A percentile compares a stretch with the other conserved stretches of the same genome.
These are phyloP conservation scores for Magnolia kwangsiensis DNA, from an alignment of 164 flowering plant genomes.

Conservation along the genomic window DNA sequence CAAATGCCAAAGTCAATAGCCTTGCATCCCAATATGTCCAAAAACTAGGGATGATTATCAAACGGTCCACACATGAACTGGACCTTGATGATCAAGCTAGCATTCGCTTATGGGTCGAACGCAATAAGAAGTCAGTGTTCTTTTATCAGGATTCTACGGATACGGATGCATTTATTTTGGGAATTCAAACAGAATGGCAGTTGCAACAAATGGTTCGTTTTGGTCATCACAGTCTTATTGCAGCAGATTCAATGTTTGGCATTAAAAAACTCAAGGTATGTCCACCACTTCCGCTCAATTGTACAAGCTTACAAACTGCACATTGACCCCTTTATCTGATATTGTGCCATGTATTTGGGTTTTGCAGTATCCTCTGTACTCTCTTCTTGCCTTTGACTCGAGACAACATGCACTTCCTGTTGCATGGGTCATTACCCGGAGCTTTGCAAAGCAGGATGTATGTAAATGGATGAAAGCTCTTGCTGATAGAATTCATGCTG, in stretches of 20 bases:
- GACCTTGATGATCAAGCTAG: slow-evolving; percentile 96
- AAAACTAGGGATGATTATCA: slow-evolving; percentile 87
- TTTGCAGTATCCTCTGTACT: slow-evolving; percentile 83
- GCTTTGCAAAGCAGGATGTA: slow-evolving; percentile 60
- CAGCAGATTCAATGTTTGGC: slow-evolving; percentile 91
- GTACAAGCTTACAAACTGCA: background rate
- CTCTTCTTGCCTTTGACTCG: slow-evolving; percentile 93
- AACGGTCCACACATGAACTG: slow-evolving; percentile 86
- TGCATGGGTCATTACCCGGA: slow-evolving; percentile 89
- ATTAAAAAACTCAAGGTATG: slow-evolving; percentile 85
- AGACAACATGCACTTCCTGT: slow-evolving; percentile 95
- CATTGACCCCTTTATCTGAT: background rate
- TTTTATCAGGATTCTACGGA: slow-evolving; percentile 84
- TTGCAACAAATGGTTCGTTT: slow-evolving; percentile 94
- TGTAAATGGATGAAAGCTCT: slow-evolving; percentile 94
- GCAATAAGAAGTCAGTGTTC: slow-evolving; percentile 73
- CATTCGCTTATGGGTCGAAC: slow-evolving; percentile 82
- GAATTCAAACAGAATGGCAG: slow-evolving; percentile 99
- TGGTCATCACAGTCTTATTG: slow-evolving; percentile 82
- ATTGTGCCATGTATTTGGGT: slow-evolving; percentile 6
- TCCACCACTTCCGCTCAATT: background rate
- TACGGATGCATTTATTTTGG: slow-evolving; percentile 69
- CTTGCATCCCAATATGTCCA: slow-evolving; percentile 90
- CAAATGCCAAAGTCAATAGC: slow-evolving; percentile 59
- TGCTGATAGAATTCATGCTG: slow-evolving; percentile 49